phyloP scores from a whole-genome alignment of 352 stramenopile species.

The Plasmopara viticola region DNA sequence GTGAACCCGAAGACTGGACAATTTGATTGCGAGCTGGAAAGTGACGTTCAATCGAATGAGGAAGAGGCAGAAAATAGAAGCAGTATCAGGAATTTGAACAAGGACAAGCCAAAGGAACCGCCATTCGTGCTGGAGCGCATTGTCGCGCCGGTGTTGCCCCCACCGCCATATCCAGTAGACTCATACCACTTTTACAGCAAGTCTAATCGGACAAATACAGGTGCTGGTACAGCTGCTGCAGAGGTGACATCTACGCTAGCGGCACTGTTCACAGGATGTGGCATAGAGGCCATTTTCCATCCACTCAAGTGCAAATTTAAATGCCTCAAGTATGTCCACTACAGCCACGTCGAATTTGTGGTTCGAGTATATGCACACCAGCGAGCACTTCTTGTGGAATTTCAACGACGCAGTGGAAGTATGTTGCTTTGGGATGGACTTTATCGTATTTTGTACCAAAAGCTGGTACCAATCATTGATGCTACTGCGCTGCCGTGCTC shows the following conservation, averaged over 20 bases:
- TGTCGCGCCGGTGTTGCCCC: conserved; percentile 48
- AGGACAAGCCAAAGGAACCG: conserved; percentile 10
- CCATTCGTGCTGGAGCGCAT: conserved; percentile 34
- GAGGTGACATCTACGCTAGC: conserved; percentile 38
- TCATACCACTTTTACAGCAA: conserved; percentile 78
- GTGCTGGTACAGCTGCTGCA: conserved; percentile 28
- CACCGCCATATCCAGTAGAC: conserved; percentile 69
- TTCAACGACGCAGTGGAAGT: conserved; percentile 66
- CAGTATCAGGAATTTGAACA: neutral
- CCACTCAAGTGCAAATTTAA: conserved; percentile 83
- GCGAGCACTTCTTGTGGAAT: conserved; percentile 55
- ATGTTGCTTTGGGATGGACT: conserved; percentile 74
- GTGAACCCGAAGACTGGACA: conserved; percentile 35
- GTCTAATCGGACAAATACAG: conserved; percentile 14
- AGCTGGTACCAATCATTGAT: conserved; percentile 45
- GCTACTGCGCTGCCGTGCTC: conserved; percentile 37
- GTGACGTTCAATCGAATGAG: conserved; percentile 23
- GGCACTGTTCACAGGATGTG: conserved; percentile 38
- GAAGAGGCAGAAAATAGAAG: conserved; percentile 10
- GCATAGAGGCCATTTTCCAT: conserved; percentile 65
- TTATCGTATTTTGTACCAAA: conserved; percentile 70
- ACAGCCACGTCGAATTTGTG: conserved; percentile 78
- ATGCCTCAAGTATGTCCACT: conserved; percentile 81
- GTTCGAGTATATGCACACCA: conserved; percentile 54
- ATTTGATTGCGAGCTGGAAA: conserved; percentile 35